A percentile compares a stretch with the other conserved stretches of the same genome.
Conservation (phyloP, 345 rosid species). For the Hibiscus syriacus region DNA sequence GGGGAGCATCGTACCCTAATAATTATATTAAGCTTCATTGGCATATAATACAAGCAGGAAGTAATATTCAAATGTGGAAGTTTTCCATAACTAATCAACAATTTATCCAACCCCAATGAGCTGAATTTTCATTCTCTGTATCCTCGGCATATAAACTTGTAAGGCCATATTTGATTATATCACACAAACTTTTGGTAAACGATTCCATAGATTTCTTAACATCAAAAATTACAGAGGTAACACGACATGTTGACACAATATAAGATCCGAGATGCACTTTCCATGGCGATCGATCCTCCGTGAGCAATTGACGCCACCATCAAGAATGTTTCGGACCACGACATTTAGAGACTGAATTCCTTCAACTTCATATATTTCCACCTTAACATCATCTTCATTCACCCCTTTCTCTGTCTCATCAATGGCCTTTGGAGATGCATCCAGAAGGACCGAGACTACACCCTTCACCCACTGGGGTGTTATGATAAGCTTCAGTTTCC, state of each 20-base stretch:
- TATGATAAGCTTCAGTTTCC: slow-evolving; percentile 50
- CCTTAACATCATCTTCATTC: slow-evolving; percentile 31
- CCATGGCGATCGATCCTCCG: slow-evolving; percentile 90
- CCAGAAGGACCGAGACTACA: slow-evolving; percentile 48
- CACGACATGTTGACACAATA: slow-evolving; percentile 13
- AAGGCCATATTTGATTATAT: too few relatives aligned
- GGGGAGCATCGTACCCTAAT: too few relatives aligned
- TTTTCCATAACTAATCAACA: too few relatives aligned
- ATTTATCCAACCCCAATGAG: too few relatives aligned
- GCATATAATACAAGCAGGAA: too few relatives aligned
- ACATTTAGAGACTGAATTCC: slow-evolving; percentile 69
- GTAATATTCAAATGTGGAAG: too few relatives aligned
- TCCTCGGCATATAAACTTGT: too few relatives aligned
- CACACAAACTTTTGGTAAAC: too few relatives aligned
- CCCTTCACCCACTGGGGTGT: slow-evolving; percentile 69
- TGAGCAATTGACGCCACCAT: slow-evolving; percentile 88
- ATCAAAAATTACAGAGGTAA: slow-evolving; percentile 10
- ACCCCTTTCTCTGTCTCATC: slow-evolving; percentile 38
- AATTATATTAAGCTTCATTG: too few relatives aligned
- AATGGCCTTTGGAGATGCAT: slow-evolving; percentile 34
- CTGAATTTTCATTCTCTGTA: too few relatives aligned
- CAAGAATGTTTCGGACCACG: slow-evolving; percentile 71
- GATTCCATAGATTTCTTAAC: too few relatives aligned
- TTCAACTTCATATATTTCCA: slow-evolving; percentile 65
- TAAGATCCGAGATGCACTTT: slow-evolving; percentile 70